These are phyloP conservation scores for Amorphotheca resinae DNA, from an alignment of 495 filamentous ascomycete genomes.

Conservation along the genomic window DNA sequence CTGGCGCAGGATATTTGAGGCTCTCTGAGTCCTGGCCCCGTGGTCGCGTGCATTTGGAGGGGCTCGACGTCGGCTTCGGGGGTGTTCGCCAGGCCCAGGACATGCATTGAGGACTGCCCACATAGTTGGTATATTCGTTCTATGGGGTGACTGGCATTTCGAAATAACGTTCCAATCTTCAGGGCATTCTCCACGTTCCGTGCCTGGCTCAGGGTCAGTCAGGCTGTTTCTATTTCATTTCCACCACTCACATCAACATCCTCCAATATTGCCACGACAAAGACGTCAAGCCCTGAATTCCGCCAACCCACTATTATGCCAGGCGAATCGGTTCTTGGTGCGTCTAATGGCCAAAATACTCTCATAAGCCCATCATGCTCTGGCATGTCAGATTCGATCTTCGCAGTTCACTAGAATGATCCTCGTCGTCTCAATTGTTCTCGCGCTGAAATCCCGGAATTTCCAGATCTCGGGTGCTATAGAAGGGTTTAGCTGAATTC, in stretches of 20 bases:
- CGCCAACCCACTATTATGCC: constrained; percentile 92
- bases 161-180: constrained; percentile 68
- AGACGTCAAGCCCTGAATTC: constrained; percentile 81
- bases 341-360: constrained; percentile 95
- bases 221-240: not conserved
- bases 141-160: constrained; percentile 71
- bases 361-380: constrained; percentile 93
- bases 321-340: constrained; percentile 52
- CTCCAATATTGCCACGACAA: constrained; percentile 80
- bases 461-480: constrained; percentile 75
- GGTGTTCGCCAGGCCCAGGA: constrained; percentile 69
- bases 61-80: constrained; percentile 44
- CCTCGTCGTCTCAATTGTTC: constrained; percentile 90
- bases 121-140: constrained; percentile 73
- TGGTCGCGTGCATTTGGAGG: constrained; percentile 57
- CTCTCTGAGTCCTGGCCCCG: constrained; percentile 38
- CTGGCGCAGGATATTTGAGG: constrained; percentile 63
- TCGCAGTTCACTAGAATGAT: constrained; percentile 55
- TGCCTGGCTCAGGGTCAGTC: constrained; percentile 25
- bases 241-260: constrained; percentile 65
- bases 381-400: constrained; percentile 50
- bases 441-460: constrained; percentile 79
- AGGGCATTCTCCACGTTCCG: constrained; percentile 80
- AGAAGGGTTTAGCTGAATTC: constrained; percentile 9
- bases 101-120: constrained; percentile 68